Evolutionary conservation across 1,284 basidiomycete species (phyloP).

Genomic region (Pisolithus thermaeus): DNA sequence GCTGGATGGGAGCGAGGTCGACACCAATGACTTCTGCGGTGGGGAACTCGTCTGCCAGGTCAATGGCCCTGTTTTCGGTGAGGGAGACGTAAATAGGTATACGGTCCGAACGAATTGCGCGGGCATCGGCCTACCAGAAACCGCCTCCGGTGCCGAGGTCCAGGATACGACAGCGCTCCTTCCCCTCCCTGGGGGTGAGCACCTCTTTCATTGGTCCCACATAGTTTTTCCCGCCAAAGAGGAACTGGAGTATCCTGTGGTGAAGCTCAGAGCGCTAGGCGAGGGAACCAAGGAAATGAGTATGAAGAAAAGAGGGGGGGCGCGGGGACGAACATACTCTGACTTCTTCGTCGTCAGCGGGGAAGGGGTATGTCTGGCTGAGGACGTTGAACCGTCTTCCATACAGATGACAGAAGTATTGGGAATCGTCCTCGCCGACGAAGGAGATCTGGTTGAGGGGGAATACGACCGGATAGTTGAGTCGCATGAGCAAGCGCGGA

Average conservation of each 20-base stretch:
- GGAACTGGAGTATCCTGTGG: constrained; percentile 58
- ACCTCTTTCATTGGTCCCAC: constrained; percentile 55
- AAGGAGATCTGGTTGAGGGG: constrained; percentile 31
- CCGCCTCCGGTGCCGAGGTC: constrained; percentile 66
- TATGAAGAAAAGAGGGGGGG: background rate
- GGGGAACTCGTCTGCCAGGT: constrained; percentile 65
- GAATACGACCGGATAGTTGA: constrained; percentile 29
- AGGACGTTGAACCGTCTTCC: constrained; percentile 46
- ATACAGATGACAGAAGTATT: constrained; percentile 44
- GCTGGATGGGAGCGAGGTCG: constrained; percentile 65
- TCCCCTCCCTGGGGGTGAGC: constrained; percentile 30
- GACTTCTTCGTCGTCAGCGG: constrained; percentile 56
- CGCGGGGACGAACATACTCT: constrained; percentile 33
- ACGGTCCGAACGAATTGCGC: constrained; percentile 1
- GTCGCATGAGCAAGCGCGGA: constrained; percentile 20
- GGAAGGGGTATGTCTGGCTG: constrained; percentile 51
- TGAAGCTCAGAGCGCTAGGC: constrained; percentile 53
- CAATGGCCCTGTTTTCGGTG: constrained; percentile 44
- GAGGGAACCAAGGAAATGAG: constrained; percentile 3
- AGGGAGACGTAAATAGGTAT: constrained; percentile 6
- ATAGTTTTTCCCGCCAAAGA: constrained; percentile 57
- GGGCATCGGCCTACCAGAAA: constrained; percentile 38
- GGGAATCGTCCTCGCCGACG: constrained; percentile 40
- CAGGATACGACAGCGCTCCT: constrained; percentile 40
- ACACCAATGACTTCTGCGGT: constrained; percentile 59